Evolutionary conservation across 352 stramenopile genomes (phyloP), one percentile per base, ranked within the genome.

Genomic region (Pythium volutum): DNA sequence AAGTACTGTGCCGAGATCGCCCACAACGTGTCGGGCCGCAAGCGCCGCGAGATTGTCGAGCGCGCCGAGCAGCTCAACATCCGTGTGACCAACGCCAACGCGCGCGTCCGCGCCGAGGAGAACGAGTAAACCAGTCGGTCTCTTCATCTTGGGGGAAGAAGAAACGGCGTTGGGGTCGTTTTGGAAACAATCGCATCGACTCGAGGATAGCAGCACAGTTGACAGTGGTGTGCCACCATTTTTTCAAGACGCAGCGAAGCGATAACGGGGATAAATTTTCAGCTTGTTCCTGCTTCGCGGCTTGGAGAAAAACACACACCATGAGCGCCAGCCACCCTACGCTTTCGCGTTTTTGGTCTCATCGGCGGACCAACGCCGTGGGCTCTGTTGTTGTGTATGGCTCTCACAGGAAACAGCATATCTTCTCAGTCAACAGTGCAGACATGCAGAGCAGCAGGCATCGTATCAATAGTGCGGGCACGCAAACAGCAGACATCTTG

Each of bases 1-100:
- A 99, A 98, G 74, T 99, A 99, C 89, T 98, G 93, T 62, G 97
- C 96, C 39, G 98, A 99, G 74, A 98, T 99, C 64, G 97, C 96
- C 33, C 92, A 99, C 81, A 98, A 98, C 79, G 97, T 99, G 67
- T 98, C 92, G 64, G 89, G 88, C 69, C 84, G 91, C 74, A 98
- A 98, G 71, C 95, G 97, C 69, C 96, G 96, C 75, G 88, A 94
- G 49, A 99, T 99, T 80, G 84, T 99, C 52, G 93, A 98, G 80
- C 93, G 97, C 67, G 96, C 97, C 39, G 95, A 98, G 77, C 96
- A 99, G 86, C 91, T 99, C 31, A 97, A 98, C 77, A 96, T 99
- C 58, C 89, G 96, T 60, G 95, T 99, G 63, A 99, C 96, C 61
- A 99, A 99, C 88, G 97, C 91, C 55, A 97, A 96, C 71, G 97